Evolutionary conservation across 129 eudicot genomes (phyloP), one percentile per base, ranked within the genome.

Genomic region (Chrysanthemum seticuspe): DNA sequence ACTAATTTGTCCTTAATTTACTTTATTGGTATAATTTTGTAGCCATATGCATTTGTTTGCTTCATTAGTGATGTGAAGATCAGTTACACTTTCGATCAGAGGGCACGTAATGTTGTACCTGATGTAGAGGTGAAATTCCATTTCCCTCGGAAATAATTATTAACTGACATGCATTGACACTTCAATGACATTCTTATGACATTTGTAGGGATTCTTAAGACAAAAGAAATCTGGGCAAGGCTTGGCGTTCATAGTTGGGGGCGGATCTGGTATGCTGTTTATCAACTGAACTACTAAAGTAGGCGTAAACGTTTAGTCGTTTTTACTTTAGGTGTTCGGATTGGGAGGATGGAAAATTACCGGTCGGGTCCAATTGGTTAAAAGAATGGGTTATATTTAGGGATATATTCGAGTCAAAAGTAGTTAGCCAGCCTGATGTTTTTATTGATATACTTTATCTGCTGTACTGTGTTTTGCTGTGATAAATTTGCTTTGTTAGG

Each of bases 1-100:
- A 23, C 25, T 23, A 23, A 23, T 23, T 23, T 23, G 53, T 49
- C 53, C 12, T 15, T 57, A 52, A 64, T 9, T 89, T 70, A 85
- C 82, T 84, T 68, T 66, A 34, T 50, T 52, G 49, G 53, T 74
- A 54, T 73, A 70, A 75, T 79, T 68, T 72, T 93, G 88, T 85
- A 93, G 97, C 98, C 98, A 82, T 96, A 93, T 89, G 97, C 96
- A 74, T 93, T 86, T 23, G 25, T 23, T 69, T 93, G 98, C 85
- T 94, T 97, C 45, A 75, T 94, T 44, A 86, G 87, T 68, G 97
- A 94, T 75, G 98, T 94, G 74, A 90, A 94, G 90, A 91, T 90
- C 79, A 81, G 76, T 71, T 87, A 85, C 82, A 83, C 89, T 53
- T 68, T 88, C 79, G 97, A 90, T 78, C 98, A 73, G 52, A 86